These are phyloP conservation scores for Verticillium klebahnii DNA, from an alignment of 2,329 filamentous ascomycete species.

Conservation along the genomic window DNA sequence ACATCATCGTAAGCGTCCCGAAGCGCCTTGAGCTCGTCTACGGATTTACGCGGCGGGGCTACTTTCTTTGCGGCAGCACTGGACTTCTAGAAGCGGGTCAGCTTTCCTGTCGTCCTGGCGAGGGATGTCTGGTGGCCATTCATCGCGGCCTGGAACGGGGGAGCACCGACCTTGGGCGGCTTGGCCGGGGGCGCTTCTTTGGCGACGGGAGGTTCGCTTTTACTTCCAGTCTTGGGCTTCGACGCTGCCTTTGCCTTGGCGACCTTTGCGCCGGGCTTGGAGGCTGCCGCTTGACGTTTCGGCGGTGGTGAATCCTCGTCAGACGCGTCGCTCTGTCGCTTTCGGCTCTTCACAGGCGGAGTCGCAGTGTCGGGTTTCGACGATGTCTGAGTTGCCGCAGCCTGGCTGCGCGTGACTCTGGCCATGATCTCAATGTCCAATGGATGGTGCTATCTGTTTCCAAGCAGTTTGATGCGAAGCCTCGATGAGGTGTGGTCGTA, in stretches of 20 bases:
- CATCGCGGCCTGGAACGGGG: not conserved
- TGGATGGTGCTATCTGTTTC: not conserved
- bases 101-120: not conserved
- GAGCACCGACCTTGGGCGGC: not conserved
- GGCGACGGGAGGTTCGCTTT: not conserved
- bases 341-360: not conserved
- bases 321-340: not conserved
- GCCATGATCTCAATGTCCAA: not conserved
- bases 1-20: constrained; percentile 13
- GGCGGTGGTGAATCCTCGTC: not conserved
- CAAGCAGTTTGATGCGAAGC: not conserved
- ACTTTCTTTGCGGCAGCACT: not conserved
- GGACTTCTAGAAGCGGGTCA: not conserved
- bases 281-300: not conserved
- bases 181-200: not conserved
- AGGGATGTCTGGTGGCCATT: too few relatives aligned
- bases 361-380: not conserved
- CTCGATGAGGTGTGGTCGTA: not conserved
- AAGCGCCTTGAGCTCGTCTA: constrained; percentile 5
- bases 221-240: not conserved
- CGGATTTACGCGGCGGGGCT: not conserved
- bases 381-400: not conserved
- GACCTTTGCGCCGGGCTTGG: not conserved
- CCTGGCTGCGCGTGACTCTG: not conserved
- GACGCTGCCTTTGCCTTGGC: not conserved